These are phyloP conservation scores for Patellifolia procumbens DNA, from an alignment of 179 eudicot species.

Conservation along the genomic window DNA sequence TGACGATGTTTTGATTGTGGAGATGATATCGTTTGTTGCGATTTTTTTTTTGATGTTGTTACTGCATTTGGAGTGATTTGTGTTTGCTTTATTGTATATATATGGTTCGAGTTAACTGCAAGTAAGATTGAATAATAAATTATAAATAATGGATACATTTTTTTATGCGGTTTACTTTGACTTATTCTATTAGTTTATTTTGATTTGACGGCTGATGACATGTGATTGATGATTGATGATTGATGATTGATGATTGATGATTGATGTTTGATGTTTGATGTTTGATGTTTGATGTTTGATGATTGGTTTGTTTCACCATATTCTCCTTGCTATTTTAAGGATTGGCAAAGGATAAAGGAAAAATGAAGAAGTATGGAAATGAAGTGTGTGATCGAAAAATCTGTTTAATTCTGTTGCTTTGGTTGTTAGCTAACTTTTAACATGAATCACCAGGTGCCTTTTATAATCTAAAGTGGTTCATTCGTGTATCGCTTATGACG, in stretches of 20 bases:
- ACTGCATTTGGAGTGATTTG: neutral
- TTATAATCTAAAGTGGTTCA: too few species aligned
- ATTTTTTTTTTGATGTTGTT: neutral
- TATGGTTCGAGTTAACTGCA: neutral
- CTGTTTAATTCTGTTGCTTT: too few species aligned
- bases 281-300: neutral
- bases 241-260: neutral
- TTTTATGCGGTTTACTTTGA: neutral
- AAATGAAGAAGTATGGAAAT: too few species aligned
- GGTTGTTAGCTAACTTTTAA: too few species aligned
- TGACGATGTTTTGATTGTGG: neutral
- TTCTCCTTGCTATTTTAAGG: neutral
- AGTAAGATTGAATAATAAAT: neutral
- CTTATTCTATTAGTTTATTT: neutral
- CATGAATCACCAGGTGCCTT: too few species aligned
- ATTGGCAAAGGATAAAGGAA: neutral
- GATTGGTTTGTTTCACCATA: too few species aligned
- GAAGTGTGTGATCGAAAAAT: too few species aligned
- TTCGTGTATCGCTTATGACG: too few species aligned
- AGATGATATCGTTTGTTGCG: neutral
- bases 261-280: neutral
- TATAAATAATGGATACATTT: neutral
- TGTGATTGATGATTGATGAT: neutral
- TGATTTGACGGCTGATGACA: neutral
- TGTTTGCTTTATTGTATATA: neutral